Evolutionary conservation across 2,329 filamentous ascomycete species (phyloP).

Genomic region (Mariannaea elegans): DNA sequence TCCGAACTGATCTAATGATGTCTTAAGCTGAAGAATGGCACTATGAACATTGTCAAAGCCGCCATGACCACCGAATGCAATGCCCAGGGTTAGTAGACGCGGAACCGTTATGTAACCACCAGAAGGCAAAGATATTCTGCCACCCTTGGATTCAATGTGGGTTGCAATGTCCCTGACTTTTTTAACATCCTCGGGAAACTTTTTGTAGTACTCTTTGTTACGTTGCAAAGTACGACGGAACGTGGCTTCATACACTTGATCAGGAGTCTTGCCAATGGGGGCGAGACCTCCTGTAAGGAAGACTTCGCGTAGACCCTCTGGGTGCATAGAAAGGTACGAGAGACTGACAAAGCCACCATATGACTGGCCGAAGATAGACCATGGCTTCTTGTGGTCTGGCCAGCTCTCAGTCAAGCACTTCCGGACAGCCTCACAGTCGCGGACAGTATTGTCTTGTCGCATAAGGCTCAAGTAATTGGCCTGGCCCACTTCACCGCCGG

Average conservation of each 20-base stretch:
- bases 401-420: slow-evolving; percentile 76
- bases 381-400: slow-evolving; percentile 75
- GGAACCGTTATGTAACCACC: slow-evolving; percentile 78
- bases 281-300: slow-evolving; percentile 88
- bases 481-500: slow-evolving; percentile 73
- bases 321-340: slow-evolving; percentile 84
- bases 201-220: slow-evolving; percentile 82
- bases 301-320: slow-evolving; percentile 80
- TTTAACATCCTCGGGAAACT: slow-evolving; percentile 82
- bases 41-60: slow-evolving; percentile 80
- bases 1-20: slow-evolving; percentile 80
- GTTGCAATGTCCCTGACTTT: slow-evolving; percentile 72
- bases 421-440: slow-evolving; percentile 87
- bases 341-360: slow-evolving; percentile 90
- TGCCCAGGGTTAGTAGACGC: slow-evolving; percentile 80
- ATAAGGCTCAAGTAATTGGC: slow-evolving; percentile 85
- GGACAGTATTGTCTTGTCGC: slow-evolving; percentile 89
- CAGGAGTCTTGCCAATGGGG: slow-evolving; percentile 75
- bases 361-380: slow-evolving; percentile 89
- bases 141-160: slow-evolving; percentile 69
- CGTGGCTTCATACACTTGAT: slow-evolving; percentile 78
- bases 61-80: slow-evolving; percentile 81
- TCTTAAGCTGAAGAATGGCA: slow-evolving; percentile 73
- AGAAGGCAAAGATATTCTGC: slow-evolving; percentile 68
- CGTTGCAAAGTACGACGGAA: slow-evolving; percentile 75